These are phyloP conservation scores for Marsdenia floribunda DNA, from an alignment of 257 asterid genomes.

Conservation along the genomic window DNA sequence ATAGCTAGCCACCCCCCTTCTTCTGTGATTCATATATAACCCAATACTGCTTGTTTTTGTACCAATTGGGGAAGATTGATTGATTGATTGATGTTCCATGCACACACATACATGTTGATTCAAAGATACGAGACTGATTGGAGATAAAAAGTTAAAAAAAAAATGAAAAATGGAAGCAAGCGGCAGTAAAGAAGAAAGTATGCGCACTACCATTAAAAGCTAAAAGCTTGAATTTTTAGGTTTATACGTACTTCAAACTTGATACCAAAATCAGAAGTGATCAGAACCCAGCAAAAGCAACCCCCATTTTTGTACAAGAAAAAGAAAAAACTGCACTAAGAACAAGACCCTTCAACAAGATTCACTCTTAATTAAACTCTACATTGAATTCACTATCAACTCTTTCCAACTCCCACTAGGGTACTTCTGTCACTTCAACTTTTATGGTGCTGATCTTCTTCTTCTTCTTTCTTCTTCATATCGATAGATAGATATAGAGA, in stretches of 20 bases:
- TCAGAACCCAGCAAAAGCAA: slow-evolving; percentile 1
- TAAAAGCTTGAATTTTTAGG: slow-evolving; percentile 18
- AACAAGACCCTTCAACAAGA: slow-evolving; percentile 23
- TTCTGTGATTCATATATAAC: too few relatives aligned
- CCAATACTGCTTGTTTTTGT: background rate
- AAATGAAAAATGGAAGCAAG: background rate
- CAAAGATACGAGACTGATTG: slow-evolving; percentile 8
- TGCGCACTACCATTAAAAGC: background rate
- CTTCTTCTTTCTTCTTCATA: too few relatives aligned
- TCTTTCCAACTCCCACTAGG: background rate
- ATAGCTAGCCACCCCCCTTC: background rate
- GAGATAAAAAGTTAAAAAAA: background rate
- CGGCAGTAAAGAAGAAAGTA: slow-evolving; percentile 3
- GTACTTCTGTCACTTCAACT: background rate
- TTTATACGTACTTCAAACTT: background rate
- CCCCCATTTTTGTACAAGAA: slow-evolving; percentile 4
- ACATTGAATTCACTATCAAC: slow-evolving; percentile 1
- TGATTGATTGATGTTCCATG: slow-evolving; percentile 18
- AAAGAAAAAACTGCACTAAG: slow-evolving; percentile 19
- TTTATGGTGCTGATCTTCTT: background rate
- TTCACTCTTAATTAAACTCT: slow-evolving; percentile 22
- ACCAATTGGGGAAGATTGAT: background rate
- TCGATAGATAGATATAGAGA: too few relatives aligned
- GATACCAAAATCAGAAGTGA: slow-evolving; percentile 26
- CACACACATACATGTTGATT: slow-evolving; percentile 15